A percentile compares a stretch with the other conserved stretches of the same genome.
phyloP scores from a whole-genome alignment of 192 early-diverging fungal species.

The Dissophora globulifera region DNA sequence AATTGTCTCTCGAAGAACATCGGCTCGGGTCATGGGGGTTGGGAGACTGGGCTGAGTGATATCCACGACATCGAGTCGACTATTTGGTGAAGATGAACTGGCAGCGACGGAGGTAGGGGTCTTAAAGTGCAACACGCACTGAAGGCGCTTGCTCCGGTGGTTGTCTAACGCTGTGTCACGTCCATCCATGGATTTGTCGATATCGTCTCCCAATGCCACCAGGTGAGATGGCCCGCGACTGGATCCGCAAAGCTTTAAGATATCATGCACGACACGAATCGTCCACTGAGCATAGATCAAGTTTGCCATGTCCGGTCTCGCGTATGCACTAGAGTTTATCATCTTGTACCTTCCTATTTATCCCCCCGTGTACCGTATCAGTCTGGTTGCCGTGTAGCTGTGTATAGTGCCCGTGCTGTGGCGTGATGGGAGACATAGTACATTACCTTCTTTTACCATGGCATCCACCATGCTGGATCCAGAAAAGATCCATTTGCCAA shows the following conservation, averaged over 20 bases:
- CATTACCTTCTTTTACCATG: conserved; percentile 32
- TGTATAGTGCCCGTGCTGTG: too few species aligned
- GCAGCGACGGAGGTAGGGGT: background rate
- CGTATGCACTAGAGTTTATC: conserved; percentile 26
- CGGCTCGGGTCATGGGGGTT: background rate
- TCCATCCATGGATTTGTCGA: too few species aligned
- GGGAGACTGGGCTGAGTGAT: conserved; percentile 3
- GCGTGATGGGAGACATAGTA: too few species aligned
- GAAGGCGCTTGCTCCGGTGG: background rate
- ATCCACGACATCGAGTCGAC: conserved; percentile 4
- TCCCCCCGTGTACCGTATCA: background rate
- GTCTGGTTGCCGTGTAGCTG: too few species aligned
- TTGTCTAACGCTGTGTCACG: background rate
- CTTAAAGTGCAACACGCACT: conserved; percentile 27
- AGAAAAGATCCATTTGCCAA: conserved; percentile 25
- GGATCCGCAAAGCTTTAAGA: background rate
- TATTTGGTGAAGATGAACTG: too few species aligned
- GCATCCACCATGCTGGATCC: background rate
- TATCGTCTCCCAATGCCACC: background rate
- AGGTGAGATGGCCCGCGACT: background rate
- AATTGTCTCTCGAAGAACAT: background rate
- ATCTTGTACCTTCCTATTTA: conserved; percentile 26
- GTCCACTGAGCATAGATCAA: conserved; percentile 42
- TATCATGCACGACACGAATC: conserved; percentile 12
- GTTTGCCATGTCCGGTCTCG: conserved; percentile 21